Evolutionary conservation across 176 grass and related monocot genomes (phyloP), one percentile per base, ranked within the genome.

Genomic region (Bromus sterilis): DNA sequence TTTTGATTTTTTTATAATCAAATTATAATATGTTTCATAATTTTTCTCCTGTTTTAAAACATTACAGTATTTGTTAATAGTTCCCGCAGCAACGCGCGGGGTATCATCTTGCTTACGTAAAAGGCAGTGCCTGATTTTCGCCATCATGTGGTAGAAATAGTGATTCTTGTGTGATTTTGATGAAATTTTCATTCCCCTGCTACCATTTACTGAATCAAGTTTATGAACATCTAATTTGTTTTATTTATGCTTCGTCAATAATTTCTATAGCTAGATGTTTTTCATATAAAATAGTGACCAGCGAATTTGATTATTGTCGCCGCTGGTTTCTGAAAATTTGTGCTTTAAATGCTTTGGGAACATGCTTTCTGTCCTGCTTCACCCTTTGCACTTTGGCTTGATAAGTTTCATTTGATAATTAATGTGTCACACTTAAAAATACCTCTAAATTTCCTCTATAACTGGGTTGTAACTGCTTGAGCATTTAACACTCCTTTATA

Each of bases 401-500:
- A 71, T 18, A 72, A 40, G 35, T 75, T 66, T 39, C 24, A 13
- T 59, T 68, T 58, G 29, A 35, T 56, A 44, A 33, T 67, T 80
- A 48, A 65, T 20, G 21, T 18, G n/a, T 37, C 29, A 37, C 74
- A 29, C 24, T 67, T 78, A 71, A 85, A 57, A 10, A 43, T 77
- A 3, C 2, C 3, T 42, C 3, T 21, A 33, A 67, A 57, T 55
- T 68, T 78, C 33, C 35, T 59, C 9, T 78, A 18, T 35, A 72
- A 35, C 49, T 46, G 59, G 55, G 12, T 68, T 31, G 23, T 43
- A 72, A 33, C 39, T 66, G 3, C 0, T 84, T 78, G n/a, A 78
- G 30, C 31, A 82, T 85, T 24, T 85, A 70, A 49, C 44, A 49
- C 29, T 87, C 30, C 59, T 80, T 81, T 77, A 57, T 65, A 98